Evolutionary conservation across 164 flowering plant species (phyloP).

Genomic region (Nelumbo lutea): DNA sequence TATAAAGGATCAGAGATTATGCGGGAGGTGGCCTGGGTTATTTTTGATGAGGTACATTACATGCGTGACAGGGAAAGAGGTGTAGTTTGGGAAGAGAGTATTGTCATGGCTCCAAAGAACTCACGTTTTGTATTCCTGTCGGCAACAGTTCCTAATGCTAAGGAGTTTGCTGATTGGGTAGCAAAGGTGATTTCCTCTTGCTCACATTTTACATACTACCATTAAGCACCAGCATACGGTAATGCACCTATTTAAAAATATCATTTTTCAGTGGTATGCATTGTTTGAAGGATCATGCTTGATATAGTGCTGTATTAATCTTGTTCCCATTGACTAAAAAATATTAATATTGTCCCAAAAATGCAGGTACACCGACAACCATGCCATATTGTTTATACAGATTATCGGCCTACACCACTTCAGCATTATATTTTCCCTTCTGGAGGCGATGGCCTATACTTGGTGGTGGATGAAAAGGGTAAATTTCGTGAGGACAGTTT

Average conservation of each 20-base stretch:
- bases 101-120: constrained; percentile 97
- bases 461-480: constrained; percentile 94
- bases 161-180: constrained; percentile 99
- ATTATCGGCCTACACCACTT: constrained; percentile 98
- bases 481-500: constrained; percentile 97
- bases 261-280: background rate
- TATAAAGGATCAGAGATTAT: constrained; percentile 90
- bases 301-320: constrained; percentile 3
- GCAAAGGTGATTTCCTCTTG: constrained; percentile 64
- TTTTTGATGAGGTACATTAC: constrained; percentile 98
- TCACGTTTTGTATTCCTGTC: constrained; percentile 92
- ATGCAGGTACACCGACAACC: constrained; percentile 95
- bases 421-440: constrained; percentile 94
- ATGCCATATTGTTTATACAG: constrained; percentile 96
- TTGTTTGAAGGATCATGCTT: background rate
- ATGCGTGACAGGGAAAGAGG: constrained; percentile 99
- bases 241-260: too few species aligned
- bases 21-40: constrained; percentile 94
- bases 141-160: constrained; percentile 99
- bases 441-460: constrained; percentile 80
- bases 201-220: background rate
- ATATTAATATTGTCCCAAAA: background rate
- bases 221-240: too few species aligned
- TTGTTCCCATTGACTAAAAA: background rate
- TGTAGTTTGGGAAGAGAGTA: constrained; percentile 99